phyloP scores from a whole-genome alignment of 768 basidiomycete species.

The Macrocybe gigantea region DNA sequence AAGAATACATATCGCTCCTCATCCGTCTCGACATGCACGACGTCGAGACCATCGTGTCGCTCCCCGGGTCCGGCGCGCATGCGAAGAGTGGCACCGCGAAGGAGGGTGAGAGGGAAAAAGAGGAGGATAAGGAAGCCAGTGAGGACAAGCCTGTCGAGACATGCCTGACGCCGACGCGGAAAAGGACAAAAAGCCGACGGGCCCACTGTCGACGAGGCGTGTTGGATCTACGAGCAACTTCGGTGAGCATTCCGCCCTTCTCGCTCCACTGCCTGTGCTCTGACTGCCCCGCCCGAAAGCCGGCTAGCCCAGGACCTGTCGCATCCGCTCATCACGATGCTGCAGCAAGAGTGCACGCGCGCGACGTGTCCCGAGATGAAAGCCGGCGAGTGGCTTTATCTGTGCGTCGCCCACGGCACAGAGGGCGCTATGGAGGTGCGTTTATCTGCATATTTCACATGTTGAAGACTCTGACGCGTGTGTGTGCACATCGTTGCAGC shows the following conservation, averaged over 20 bases:
- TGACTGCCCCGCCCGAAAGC: conserved; percentile 28
- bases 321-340: conserved; percentile 76
- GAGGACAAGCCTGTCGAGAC: conserved; percentile 5
- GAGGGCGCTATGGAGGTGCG: conserved; percentile 82
- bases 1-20: conserved; percentile 89
- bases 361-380: conserved; percentile 95
- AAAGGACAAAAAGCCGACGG: conserved; percentile 35
- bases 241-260: conserved; percentile 23
- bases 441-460: background rate
- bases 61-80: conserved; percentile 40
- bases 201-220: conserved; percentile 66
- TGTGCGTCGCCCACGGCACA: conserved; percentile 92
- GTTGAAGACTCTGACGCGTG: background rate
- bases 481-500: conserved; percentile 31
- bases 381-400: conserved; percentile 96
- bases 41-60: conserved; percentile 71
- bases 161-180: conserved; percentile 24
- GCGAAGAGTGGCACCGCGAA: conserved; percentile 22
- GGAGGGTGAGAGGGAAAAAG: conserved; percentile 23
- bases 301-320: conserved; percentile 86
- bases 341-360: conserved; percentile 85
- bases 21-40: conserved; percentile 86
- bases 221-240: conserved; percentile 73
- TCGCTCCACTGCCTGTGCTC: no score
- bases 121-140: conserved; percentile 16